These are phyloP conservation scores for Eutrema japonicum DNA, from an alignment of 345 rosid genomes.

Conservation along the genomic window DNA sequence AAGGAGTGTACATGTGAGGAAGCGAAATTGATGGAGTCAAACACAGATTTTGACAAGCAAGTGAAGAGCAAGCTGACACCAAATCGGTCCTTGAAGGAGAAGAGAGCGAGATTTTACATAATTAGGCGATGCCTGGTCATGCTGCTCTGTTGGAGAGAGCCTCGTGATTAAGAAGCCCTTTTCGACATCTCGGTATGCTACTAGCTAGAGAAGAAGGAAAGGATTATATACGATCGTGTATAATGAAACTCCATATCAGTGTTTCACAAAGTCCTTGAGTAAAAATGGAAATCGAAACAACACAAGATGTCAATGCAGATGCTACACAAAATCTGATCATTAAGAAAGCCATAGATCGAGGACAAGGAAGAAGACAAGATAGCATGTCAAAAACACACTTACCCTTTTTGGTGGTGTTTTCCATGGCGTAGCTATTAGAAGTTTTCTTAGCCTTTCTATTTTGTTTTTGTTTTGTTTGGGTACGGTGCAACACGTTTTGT, in stretches of 20 bases:
- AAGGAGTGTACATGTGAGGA: conserved; percentile 15
- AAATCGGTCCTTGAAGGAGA: conserved; percentile 54
- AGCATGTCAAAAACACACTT: too few relatives aligned
- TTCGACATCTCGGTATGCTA: not conserved
- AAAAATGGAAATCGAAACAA: not conserved
- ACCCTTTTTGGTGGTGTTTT: too few relatives aligned
- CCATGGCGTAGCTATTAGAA: too few relatives aligned
- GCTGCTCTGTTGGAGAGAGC: conserved; percentile 79
- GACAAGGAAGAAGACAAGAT: too few relatives aligned
- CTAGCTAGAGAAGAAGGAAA: not conserved
- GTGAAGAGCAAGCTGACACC: conserved; percentile 44
- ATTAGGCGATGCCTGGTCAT: conserved; percentile 61
- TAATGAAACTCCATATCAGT: not conserved
- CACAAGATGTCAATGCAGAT: not conserved
- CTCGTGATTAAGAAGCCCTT: conserved; percentile 40
- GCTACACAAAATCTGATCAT: too few relatives aligned
- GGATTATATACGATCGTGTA: not conserved
- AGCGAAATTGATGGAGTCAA: conserved; percentile 41
- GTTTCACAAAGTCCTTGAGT: too few relatives aligned
- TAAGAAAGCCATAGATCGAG: too few relatives aligned
- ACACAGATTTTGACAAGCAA: conserved; percentile 41
- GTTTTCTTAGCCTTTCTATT: too few relatives aligned
- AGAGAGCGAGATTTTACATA: conserved; percentile 65
- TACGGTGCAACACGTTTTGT: too few relatives aligned
- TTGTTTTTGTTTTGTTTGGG: too few relatives aligned